phyloP scores from a whole-genome alignment of 2,329 filamentous ascomycete species.

The Lecanicillium sp. region DNA sequence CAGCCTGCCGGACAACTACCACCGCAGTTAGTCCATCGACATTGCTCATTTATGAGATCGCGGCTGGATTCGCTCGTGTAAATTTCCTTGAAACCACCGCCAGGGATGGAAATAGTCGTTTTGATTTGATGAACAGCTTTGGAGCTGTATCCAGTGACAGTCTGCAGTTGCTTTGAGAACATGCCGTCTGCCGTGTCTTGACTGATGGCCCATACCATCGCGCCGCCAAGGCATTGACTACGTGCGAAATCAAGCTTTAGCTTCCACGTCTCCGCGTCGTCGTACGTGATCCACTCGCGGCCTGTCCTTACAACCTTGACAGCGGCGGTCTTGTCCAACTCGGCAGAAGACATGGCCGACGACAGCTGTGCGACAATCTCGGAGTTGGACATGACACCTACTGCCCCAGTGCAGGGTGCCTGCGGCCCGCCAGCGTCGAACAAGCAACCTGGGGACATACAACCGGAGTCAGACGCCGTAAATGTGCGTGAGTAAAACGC shows the following conservation, averaged over 20 bases:
- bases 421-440: slow-evolving; percentile 16
- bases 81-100: background rate
- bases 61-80: background rate
- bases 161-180: background rate
- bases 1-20: background rate
- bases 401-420: slow-evolving; percentile 18
- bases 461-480: slow-evolving; percentile 13
- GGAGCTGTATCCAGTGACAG: background rate
- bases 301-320: slow-evolving; percentile 24
- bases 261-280: slow-evolving; percentile 25
- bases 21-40: background rate
- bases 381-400: slow-evolving; percentile 19
- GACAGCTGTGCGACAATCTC: too few relatives aligned
- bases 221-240: slow-evolving; percentile 22
- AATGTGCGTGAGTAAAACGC: slow-evolving; percentile 35
- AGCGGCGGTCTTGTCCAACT: slow-evolving; percentile 20
- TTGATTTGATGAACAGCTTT: background rate
- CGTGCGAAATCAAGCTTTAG: slow-evolving; percentile 23
- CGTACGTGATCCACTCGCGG: slow-evolving; percentile 27
- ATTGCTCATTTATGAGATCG: background rate
- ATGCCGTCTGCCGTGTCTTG: slow-evolving; percentile 1
- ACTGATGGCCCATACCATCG: slow-evolving; percentile 21
- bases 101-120: background rate
- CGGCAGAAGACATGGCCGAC: slow-evolving; percentile 1
- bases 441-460: slow-evolving; percentile 21